Conservation (phyloP, 805 yeast species). For the Yamadazyma laniorum region DNA sequence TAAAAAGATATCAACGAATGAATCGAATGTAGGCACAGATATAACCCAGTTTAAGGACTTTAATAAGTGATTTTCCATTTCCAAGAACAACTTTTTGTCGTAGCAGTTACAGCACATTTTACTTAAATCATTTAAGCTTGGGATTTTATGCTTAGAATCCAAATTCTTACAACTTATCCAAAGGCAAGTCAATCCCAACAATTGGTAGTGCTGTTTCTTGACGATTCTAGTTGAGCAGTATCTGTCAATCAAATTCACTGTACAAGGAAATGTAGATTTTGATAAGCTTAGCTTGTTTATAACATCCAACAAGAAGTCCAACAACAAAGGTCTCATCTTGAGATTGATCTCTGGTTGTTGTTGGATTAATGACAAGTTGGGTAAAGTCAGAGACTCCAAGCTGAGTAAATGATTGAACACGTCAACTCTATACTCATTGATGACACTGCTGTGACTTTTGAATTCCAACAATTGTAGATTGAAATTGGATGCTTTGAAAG, state of each 20-base stretch:
- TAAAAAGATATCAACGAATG: conserved; percentile 57
- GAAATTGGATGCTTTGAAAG: conserved; percentile 39
- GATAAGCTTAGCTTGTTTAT: conserved; percentile 40
- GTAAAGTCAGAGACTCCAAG: conserved; percentile 27
- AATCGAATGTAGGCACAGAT: conserved; percentile 60
- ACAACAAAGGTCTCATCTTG: conserved; percentile 42
- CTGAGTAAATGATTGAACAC: conserved; percentile 34
- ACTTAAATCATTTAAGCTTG: conserved; percentile 49
- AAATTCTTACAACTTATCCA: conserved; percentile 47
- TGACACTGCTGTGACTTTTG: conserved; percentile 41
- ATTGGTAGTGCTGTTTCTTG: conserved; percentile 45
- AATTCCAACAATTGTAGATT: conserved; percentile 47
- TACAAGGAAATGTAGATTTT: conserved; percentile 41
- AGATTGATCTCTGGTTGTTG: conserved; percentile 47
- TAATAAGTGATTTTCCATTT: conserved; percentile 68
- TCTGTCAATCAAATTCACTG: conserved; percentile 45
- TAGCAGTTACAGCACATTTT: conserved; percentile 59
- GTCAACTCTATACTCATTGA: conserved; percentile 47
- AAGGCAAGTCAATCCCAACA: conserved; percentile 42
- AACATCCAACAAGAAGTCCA: conserved; percentile 46
- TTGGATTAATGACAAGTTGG: conserved; percentile 38
- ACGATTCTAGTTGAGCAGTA: conserved; percentile 45
- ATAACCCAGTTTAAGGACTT: conserved; percentile 65
- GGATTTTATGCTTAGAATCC: conserved; percentile 58
- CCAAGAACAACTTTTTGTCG: conserved; percentile 54